Evolutionary conservation across 164 flowering plant species (phyloP).

Genomic region (Vitis riparia): DNA sequence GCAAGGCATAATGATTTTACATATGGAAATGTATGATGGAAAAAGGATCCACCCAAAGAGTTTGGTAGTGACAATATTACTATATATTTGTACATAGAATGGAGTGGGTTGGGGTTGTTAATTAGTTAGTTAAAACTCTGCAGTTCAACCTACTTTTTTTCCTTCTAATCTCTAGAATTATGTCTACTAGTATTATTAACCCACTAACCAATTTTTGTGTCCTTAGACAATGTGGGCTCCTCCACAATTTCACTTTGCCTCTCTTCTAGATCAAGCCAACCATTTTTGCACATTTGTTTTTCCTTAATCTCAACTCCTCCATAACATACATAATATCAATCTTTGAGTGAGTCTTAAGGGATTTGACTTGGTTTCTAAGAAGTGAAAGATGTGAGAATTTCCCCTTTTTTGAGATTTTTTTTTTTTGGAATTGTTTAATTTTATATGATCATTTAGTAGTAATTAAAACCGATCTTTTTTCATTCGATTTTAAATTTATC

Average conservation of each 20-base stretch:
- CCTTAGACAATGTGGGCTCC: neutral
- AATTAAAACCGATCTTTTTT: too few relatives aligned
- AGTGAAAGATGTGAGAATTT: too few relatives aligned
- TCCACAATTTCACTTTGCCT: neutral
- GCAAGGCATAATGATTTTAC: constrained; percentile 16
- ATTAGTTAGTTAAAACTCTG: constrained; percentile 28
- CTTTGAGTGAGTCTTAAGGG: neutral
- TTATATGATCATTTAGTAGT: too few relatives aligned
- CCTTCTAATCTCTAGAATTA: neutral
- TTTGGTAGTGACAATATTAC: neutral
- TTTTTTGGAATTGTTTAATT: too few relatives aligned
- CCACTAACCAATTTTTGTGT: constrained; percentile 1
- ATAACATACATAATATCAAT: neutral
- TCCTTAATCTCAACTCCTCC: neutral
- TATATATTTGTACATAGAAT: neutral
- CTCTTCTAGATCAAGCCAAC: constrained; percentile 10
- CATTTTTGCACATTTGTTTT: neutral
- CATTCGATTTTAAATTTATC: too few relatives aligned
- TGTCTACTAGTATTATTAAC: neutral
- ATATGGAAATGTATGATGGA: constrained; percentile 1
- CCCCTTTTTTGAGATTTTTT: too few relatives aligned
- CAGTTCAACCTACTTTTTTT: constrained; percentile 32
- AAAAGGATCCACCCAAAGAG: neutral
- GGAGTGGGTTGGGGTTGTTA: constrained; percentile 21
- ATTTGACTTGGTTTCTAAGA: too few relatives aligned